These are phyloP conservation scores for Mollisiaceae sp. DNA, from an alignment of 2,329 filamentous ascomycete genomes.

Conservation along the genomic window DNA sequence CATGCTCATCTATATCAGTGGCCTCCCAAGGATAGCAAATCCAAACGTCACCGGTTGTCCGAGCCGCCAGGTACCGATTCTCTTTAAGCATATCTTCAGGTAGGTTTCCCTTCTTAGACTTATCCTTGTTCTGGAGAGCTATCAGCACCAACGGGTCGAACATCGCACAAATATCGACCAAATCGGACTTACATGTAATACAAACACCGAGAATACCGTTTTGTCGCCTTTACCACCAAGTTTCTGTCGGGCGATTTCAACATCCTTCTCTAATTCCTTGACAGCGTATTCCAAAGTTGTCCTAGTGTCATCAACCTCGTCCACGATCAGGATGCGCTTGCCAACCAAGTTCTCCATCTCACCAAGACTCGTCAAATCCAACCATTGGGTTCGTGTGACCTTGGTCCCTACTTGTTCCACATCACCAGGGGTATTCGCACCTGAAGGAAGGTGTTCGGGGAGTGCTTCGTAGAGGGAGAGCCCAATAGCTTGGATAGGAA, in stretches of 20 bases:
- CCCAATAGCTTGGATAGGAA: conserved; percentile 98
- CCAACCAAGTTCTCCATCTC: conserved; percentile 89
- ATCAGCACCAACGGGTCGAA: conserved; percentile 20
- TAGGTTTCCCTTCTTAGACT: conserved; percentile 88
- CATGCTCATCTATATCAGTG: conserved; percentile 90
- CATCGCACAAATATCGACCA: not conserved
- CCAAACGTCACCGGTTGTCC: conserved; percentile 93
- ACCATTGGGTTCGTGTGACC: conserved; percentile 97
- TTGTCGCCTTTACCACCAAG: conserved; percentile 74
- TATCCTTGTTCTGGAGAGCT: conserved; percentile 83
- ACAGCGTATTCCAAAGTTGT: conserved; percentile 95
- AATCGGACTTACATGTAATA: conserved; percentile 72
- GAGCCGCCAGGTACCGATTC: conserved; percentile 80
- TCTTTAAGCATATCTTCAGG: conserved; percentile 77
- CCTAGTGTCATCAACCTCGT: conserved; percentile 94
- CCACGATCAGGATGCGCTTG: conserved; percentile 90
- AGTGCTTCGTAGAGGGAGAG: conserved; percentile 95
- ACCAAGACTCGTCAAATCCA: conserved; percentile 81
- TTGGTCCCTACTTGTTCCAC: conserved; percentile 83
- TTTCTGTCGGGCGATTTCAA: conserved; percentile 77
- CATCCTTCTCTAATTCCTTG: conserved; percentile 92
- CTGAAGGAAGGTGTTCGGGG: conserved; percentile 57
- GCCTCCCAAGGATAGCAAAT: conserved; percentile 99
- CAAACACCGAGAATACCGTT: conserved; percentile 93
- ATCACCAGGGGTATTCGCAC: conserved; percentile 49